Conservation (phyloP, 768 basidiomycete genomes). For the Kwoniella shandongensis region DNA sequence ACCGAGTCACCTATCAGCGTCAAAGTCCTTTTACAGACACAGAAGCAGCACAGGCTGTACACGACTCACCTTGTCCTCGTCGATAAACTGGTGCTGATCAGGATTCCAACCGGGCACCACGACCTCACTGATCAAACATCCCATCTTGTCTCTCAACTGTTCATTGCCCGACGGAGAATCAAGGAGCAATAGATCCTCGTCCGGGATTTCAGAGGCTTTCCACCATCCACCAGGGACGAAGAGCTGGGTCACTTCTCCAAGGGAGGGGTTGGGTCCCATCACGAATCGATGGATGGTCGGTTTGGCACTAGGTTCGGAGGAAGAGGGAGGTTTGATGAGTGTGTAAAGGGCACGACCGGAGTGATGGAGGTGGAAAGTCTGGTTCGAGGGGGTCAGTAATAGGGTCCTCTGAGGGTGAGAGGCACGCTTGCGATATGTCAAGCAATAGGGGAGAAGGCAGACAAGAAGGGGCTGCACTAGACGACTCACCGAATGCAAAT, state of each 20-base stretch:
- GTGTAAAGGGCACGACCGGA: conserved; percentile 37
- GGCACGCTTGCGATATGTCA: no score
- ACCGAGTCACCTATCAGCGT: no score
- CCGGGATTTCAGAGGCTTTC: conserved; percentile 52
- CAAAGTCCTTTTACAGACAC: no score
- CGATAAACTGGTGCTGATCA: conserved; percentile 44
- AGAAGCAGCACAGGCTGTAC: no score
- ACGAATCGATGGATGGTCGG: conserved; percentile 41
- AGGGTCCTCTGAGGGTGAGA: no score
- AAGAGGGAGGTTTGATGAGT: conserved; percentile 29
- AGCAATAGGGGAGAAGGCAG: neutral
- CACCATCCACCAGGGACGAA: conserved; percentile 55
- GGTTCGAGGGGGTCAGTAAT: neutral
- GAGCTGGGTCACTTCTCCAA: conserved; percentile 59
- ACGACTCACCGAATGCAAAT: conserved; percentile 40
- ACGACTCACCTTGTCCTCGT: conserved; percentile 38
- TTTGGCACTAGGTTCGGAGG: neutral
- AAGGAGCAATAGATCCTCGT: conserved; percentile 42
- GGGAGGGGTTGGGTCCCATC: conserved; percentile 56
- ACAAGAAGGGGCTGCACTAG: no score
- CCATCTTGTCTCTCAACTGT: conserved; percentile 48
- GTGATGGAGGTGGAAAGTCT: conserved; percentile 37
- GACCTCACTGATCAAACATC: conserved; percentile 64
- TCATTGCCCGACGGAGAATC: conserved; percentile 11
- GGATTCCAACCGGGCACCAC: conserved; percentile 59